Evolutionary conservation across 1,284 basidiomycete species (phyloP).

Genomic region (Naganishia sp.): DNA sequence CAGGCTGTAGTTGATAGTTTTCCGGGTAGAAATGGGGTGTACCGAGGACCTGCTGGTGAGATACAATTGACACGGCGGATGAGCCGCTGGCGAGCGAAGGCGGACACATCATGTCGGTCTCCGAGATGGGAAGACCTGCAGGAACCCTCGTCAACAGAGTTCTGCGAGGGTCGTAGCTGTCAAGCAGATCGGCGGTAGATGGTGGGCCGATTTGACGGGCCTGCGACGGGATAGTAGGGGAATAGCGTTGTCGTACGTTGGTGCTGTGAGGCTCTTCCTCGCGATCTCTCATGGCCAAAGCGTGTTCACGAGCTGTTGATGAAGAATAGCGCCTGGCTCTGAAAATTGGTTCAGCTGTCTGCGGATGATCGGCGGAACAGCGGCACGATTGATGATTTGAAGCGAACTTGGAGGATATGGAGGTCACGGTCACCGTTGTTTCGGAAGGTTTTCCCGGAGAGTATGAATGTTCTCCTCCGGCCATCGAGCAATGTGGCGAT

Average conservation of each 20-base stretch:
- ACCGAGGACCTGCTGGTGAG: conserved; percentile 8
- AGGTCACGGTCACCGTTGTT: no score
- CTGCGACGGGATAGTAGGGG: conserved; percentile 2
- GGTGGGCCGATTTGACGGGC: not conserved
- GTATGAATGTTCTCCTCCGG: not conserved
- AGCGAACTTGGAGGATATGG: no score
- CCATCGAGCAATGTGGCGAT: not conserved
- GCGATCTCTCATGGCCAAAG: not conserved
- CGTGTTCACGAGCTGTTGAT: not conserved
- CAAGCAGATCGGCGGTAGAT: not conserved
- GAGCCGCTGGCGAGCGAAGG: conserved; percentile 11
- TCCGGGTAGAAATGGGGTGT: conserved; percentile 10
- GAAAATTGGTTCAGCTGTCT: no score
- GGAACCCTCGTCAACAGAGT: not conserved
- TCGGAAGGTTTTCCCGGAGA: no score
- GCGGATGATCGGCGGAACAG: no score
- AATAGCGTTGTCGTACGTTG: conserved; percentile 9
- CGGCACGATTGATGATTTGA: no score
- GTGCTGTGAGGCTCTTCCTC: not conserved
- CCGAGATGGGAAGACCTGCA: not conserved
- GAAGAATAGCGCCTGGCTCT: no score
- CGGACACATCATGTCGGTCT: conserved; percentile 4
- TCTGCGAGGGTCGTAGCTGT: not conserved
- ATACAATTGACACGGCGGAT: not conserved
- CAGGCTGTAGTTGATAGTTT: not conserved